Base-by-base conservation (phyloP, 441 rosid genomes). In the Isatis lusitanica region DNA sequence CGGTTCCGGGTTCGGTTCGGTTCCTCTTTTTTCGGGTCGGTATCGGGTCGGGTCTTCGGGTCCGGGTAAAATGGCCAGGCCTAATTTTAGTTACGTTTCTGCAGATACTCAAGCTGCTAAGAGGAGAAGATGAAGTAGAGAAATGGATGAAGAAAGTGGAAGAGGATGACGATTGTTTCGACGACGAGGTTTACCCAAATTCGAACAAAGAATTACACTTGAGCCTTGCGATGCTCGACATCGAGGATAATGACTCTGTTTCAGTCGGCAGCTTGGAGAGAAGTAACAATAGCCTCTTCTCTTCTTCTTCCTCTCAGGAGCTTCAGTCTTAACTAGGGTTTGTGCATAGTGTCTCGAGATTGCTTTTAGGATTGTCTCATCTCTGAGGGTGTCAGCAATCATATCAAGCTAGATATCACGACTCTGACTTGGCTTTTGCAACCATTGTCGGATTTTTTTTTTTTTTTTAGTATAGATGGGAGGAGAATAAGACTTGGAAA, bases 151-250 rank as follows among this genome's bases (percentile, higher is more conserved):
- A 46, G 43, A 72, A 56, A 42, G 71, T 56, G 10, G 86, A 88
- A 63, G 85, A 89, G 59, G 79, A 76, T 63, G 81, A 80, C 28
- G 91, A 84, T 10, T 83, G 70, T 30, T 78, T 74, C 5, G 85
- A 83, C 2, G 99, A 94, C 43, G 97, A 92, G 83, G 94, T 86
- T 56, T 90, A 90, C 77, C 96, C 96, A 7, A 72, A 79, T 70
- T 89, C 87, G 15, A 83, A 86, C 57, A 70, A 85, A 9, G 91
- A 84, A 52, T 62, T 79, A 26, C 97, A 92, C 78, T 48, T 88
- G 56, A 83, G 84, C 44, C 82, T 88, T 0, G 97, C 96, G 15
- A 77, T 92, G 82, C 87, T 92, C n/a, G 98, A 91, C 33, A 69
- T 85, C 4, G 95, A 82, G 5, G 84, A 88, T 61, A 60, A 59